Evolutionary conservation across 1,139 yeast species (phyloP).

Genomic region (Scheffersomyces parashehatae): DNA sequence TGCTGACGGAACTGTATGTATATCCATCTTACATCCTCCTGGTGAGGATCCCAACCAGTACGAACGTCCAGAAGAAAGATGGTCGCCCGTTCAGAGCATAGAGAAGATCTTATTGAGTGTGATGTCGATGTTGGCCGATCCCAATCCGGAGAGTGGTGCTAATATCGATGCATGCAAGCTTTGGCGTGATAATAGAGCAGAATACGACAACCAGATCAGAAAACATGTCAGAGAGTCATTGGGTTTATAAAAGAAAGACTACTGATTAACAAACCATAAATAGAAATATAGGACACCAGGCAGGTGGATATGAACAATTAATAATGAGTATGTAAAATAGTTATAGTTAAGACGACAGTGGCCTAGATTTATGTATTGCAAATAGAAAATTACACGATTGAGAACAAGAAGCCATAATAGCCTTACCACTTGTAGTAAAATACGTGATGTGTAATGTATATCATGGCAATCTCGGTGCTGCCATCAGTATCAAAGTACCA

Average conservation of each 20-base stretch:
- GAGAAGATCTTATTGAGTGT: slow-evolving; percentile 92
- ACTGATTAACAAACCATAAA: not conserved
- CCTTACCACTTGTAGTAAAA: too few species aligned
- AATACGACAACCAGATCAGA: slow-evolving; percentile 65
- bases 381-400: too few species aligned
- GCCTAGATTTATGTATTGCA: too few species aligned
- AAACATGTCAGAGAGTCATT: slow-evolving; percentile 65
- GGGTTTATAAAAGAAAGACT: slow-evolving; percentile 43
- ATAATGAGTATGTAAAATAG: too few species aligned
- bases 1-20: slow-evolving; percentile 93
- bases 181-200: slow-evolving; percentile 82
- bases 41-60: slow-evolving; percentile 97
- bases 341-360: too few species aligned
- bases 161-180: slow-evolving; percentile 94
- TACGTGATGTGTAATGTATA: too few species aligned
- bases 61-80: slow-evolving; percentile 91
- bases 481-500: too few species aligned
- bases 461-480: too few species aligned
- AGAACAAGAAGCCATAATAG: too few species aligned
- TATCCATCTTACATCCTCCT: slow-evolving; percentile 90
- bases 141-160: slow-evolving; percentile 95
- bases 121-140: slow-evolving; percentile 95
- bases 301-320: too few species aligned
- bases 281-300: too few species aligned
- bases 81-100: slow-evolving; percentile 97